These are phyloP conservation scores for Vaccinium myrtillus DNA, from an alignment of 148 eudicot genomes.

Conservation along the genomic window DNA sequence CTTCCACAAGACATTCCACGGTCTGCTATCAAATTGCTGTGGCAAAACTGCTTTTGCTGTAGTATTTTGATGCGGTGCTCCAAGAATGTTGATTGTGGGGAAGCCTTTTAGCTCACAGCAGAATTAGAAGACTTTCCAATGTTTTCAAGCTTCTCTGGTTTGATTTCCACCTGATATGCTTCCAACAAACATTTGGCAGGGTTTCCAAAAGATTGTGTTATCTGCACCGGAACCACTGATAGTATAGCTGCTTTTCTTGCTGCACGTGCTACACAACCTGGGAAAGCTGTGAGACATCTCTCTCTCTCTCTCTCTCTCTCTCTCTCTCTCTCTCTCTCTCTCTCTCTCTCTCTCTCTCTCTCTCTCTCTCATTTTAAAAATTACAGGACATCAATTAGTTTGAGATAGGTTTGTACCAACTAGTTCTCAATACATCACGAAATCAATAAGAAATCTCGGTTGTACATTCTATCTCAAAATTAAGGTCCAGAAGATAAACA, in stretches of 20 bases:
- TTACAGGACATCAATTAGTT: neutral
- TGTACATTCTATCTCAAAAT: neutral
- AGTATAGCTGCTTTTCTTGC: slow-evolving; percentile 99
- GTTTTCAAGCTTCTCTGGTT: neutral
- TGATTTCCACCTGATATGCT: slow-evolving; percentile 15
- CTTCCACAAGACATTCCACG: neutral
- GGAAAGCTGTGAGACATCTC: slow-evolving; percentile 73
- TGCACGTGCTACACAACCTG: slow-evolving; percentile 83
- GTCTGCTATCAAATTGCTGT: neutral
- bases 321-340: neutral
- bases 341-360: neutral
- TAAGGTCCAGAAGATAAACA: neutral
- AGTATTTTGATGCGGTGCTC: neutral
- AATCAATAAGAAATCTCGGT: neutral
- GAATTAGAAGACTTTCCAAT: neutral
- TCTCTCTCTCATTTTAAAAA: neutral
- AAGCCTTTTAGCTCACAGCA: neutral
- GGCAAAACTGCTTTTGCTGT: neutral
- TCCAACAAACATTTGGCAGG: slow-evolving; percentile 41
- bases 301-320: neutral
- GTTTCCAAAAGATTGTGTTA: slow-evolving; percentile 65
- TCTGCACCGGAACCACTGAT: slow-evolving; percentile 98
- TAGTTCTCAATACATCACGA: neutral
- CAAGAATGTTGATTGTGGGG: neutral
- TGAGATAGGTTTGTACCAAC: neutral